Base-by-base conservation (phyloP, 768 basidiomycete species). In the Rhodotorula diobovata region DNA sequence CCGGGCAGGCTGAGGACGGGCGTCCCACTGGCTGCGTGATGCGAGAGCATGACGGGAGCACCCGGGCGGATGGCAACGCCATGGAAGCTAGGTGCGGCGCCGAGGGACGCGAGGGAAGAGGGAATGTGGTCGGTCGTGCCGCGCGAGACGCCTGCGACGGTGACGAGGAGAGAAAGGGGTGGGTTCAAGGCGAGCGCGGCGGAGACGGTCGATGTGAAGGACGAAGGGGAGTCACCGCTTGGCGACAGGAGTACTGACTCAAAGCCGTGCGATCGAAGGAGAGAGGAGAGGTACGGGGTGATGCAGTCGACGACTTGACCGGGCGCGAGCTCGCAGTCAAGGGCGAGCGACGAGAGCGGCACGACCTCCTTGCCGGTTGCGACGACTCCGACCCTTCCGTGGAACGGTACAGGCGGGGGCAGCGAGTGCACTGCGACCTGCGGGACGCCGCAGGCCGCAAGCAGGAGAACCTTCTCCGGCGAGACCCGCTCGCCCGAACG, bases 301-400 rank as follows among this genome's bases (percentile, higher is more conserved):
- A 46, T 35, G 41, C 63, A 64, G 54, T 64, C 63, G 63, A 64
- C n/a, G 30, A 64, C 63, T 28, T 64, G 63, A 2, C 63, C 63
- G 6, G 63, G 63, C 25, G 30, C 20, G 14, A 41, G 63, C 30
- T 56, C 43, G 30, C 4, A 14, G 16, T 16, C 54, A 21, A n/a
- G 21, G 0, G 39, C 6, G 54, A 64, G 54, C 6, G 54, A 45
- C 20, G 61, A 50, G 6, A 62, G 50, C 3, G 48, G 50, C 30
- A 64, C 4, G 30, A 64, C 34, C 54, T 64, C 63, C 28, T 64
- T 64, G 11, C 63, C 63, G 21, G 63, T 64, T 30, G 53, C 28
- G 53, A 64, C 9, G 54, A 64, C 35, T 4, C 41, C 63, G 41
- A 64, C 63, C 4, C 54, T n/a, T 4, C 53, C 62, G 11, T 21